Base-by-base conservation (phyloP, 2,329 filamentous ascomycete genomes). In the Cladophialophora chaetospira region DNA sequence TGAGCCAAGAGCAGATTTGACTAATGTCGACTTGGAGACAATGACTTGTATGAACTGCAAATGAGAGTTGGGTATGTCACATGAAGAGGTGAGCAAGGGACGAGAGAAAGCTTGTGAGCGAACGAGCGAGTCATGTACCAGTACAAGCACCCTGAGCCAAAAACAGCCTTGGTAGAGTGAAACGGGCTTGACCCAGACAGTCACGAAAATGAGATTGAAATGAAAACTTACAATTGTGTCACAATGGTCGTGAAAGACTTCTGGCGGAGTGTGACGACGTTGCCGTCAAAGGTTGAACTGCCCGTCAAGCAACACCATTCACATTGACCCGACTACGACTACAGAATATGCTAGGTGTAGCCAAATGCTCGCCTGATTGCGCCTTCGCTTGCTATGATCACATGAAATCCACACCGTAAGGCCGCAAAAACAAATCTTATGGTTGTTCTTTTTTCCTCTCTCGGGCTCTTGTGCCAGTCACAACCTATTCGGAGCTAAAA, bases 301-400 rank as follows among this genome's bases (percentile, higher is more conserved):
- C n/a, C n/a, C n/a, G n/a, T n/a, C n/a, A n/a, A n/a, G n/a, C n/a
- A n/a, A n/a, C n/a, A n/a, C n/a, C n/a, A n/a, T n/a, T n/a, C n/a
- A n/a, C n/a, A n/a, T n/a, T n/a, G n/a, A n/a, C n/a, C n/a, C n/a
- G n/a, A n/a, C n/a, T n/a, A n/a, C n/a, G n/a, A n/a, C n/a, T n/a
- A n/a, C n/a, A n/a, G n/a, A n/a, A n/a, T n/a, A n/a, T n/a, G n/a
- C n/a, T n/a, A n/a, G n/a, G n/a, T n/a, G n/a, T n/a, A n/a, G n/a
- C n/a, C n/a, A n/a, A n/a, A n/a, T n/a, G n/a, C n/a, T n/a, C n/a
- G n/a, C n/a, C n/a, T n/a, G n/a, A n/a, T 38, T 40, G 17, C 53
- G 53, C 53, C 53, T 23, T 56, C 46, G 53, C 53, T 56, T 56
- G 53, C 53, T 56, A 51, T 56, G 40, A 46, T 53, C 48, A 57